phyloP scores from a whole-genome alignment of 257 asterid genomes.

The Cruciata laevipes region DNA sequence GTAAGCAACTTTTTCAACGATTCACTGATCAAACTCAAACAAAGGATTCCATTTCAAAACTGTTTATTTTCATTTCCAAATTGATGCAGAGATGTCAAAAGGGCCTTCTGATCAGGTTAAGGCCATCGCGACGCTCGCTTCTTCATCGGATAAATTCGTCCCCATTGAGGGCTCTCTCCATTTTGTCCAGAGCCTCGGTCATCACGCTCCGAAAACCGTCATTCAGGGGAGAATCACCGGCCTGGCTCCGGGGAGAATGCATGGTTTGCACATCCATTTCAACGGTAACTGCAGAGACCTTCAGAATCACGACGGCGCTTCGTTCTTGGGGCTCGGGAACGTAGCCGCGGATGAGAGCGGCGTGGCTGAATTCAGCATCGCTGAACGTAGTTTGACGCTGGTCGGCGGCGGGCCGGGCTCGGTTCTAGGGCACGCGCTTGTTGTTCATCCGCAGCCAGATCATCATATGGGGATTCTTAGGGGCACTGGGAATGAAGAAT shows the following conservation, averaged over 20 bases:
- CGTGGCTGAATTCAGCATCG: constrained; percentile 53
- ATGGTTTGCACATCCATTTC: constrained; percentile 70
- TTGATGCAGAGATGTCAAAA: not conserved
- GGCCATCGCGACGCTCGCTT: constrained; percentile 71
- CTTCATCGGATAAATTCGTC: constrained; percentile 27
- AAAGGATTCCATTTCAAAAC: no score
- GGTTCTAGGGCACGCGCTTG: constrained; percentile 81
- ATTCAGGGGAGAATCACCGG: constrained; percentile 67
- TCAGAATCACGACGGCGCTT: not conserved
- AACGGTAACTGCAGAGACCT: not conserved
- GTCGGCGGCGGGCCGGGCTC: constrained; percentile 46
- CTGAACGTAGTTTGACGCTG: constrained; percentile 56
- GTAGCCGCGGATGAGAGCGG: constrained; percentile 68
- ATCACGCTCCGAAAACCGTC: constrained; percentile 27
- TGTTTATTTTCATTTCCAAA: not conserved
- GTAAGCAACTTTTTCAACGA: not conserved
- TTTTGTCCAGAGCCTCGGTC: constrained; percentile 38
- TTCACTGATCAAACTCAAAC: no score
- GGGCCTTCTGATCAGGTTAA: not conserved
- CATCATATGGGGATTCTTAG: not conserved
- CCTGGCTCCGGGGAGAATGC: constrained; percentile 59
- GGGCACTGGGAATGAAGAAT: not conserved
- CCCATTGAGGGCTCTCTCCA: constrained; percentile 58
- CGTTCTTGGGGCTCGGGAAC: constrained; percentile 42
- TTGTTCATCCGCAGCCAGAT: constrained; percentile 57